phyloP scores from a whole-genome alignment of 306 rosid genomes.

The Rubus idaeus region DNA sequence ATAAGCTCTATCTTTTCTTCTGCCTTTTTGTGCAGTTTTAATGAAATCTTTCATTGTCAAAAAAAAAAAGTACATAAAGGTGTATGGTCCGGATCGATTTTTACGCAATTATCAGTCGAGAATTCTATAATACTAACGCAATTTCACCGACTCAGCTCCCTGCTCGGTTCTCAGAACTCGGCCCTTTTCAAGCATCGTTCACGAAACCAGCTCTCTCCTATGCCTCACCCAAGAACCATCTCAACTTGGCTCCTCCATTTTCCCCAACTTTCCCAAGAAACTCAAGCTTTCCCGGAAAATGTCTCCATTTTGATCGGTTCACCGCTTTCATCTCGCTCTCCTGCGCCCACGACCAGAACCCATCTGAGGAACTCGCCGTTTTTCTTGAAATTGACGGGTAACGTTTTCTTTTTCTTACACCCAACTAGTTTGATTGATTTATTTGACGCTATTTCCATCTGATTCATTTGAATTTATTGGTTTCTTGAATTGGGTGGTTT shows the following conservation, averaged over 20 bases:
- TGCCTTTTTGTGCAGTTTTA: too few relatives aligned
- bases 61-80: too few relatives aligned
- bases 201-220: constrained; percentile 13
- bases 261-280: constrained; percentile 26
- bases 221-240: constrained; percentile 15
- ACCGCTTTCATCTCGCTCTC: constrained; percentile 42
- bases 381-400: constrained; percentile 95
- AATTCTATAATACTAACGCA: too few relatives aligned
- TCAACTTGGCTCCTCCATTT: constrained; percentile 25
- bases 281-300: constrained; percentile 34
- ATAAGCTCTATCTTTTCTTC: too few relatives aligned
- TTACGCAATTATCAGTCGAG: too few relatives aligned
- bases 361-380: constrained; percentile 59
- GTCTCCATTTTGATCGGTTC: constrained; percentile 35
- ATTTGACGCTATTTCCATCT: too few relatives aligned
- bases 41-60: too few relatives aligned
- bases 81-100: too few relatives aligned
- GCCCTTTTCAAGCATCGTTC: constrained; percentile 15
- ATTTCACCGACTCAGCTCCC: constrained; percentile 6
- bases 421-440: background rate
- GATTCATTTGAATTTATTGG: too few relatives aligned
- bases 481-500: background rate
- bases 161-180: constrained; percentile 29
- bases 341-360: constrained; percentile 18
- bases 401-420: constrained; percentile 6